These are phyloP conservation scores for Ganoderma leucocontextum DNA, from an alignment of 1,284 basidiomycete species.

Conservation along the genomic window DNA sequence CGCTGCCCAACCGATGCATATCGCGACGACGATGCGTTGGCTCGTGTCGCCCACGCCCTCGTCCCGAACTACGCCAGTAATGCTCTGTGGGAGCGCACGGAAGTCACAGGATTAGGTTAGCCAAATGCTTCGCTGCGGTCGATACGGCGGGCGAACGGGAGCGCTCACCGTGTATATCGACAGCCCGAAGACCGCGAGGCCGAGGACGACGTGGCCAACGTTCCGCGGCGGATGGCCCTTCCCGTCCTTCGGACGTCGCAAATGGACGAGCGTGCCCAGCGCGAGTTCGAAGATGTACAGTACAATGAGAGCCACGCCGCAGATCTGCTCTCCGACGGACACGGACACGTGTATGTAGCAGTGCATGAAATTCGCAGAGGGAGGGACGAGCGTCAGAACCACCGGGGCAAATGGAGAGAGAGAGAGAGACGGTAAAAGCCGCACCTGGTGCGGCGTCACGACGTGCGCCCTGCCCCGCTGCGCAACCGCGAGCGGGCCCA, in stretches of 20 bases:
- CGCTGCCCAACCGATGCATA: constrained; percentile 29
- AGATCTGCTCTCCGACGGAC: constrained; percentile 47
- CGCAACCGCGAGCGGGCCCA: constrained; percentile 60
- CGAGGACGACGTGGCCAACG: constrained; percentile 56
- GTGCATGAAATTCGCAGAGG: neutral
- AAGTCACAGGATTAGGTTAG: neutral
- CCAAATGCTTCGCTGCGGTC: neutral
- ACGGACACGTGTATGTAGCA: neutral
- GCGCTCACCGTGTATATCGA: constrained; percentile 57
- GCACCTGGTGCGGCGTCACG: constrained; percentile 59
- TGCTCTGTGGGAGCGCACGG: constrained; percentile 14
- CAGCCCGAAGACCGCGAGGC: constrained; percentile 52
- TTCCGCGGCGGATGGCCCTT: constrained; percentile 56
- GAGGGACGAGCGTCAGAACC: constrained; percentile 9
- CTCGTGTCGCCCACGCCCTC: constrained; percentile 14
- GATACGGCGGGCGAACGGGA: neutral
- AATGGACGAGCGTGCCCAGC: constrained; percentile 66
- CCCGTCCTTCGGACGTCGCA: constrained; percentile 44
- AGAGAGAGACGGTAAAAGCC: neutral
- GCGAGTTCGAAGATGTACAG: constrained; percentile 62
- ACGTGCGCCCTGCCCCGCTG: constrained; percentile 53
- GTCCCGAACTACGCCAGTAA: constrained; percentile 22
- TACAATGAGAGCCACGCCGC: constrained; percentile 61
- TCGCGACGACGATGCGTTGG: constrained; percentile 13
- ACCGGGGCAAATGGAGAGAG: neutral